Base-by-base conservation (phyloP, 257 asterid genomes). In the Verbena officinalis region DNA sequence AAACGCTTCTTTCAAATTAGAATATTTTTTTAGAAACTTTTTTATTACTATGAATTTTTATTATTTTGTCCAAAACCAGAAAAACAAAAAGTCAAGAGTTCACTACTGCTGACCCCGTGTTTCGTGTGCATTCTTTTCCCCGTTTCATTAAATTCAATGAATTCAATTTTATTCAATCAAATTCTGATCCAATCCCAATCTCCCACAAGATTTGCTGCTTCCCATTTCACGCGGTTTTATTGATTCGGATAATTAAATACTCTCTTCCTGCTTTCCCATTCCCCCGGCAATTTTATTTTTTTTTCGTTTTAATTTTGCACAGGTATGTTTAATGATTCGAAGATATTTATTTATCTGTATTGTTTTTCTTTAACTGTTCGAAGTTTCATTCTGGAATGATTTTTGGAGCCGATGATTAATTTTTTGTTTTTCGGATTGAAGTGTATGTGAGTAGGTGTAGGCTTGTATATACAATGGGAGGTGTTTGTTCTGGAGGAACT, bases 401-500 rank as follows among this genome's bases (percentile, higher is more conserved):
- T 62, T n/a, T 51, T 22, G 56, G 59, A 53, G 34, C 20, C 48
- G 69, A 53, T 46, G 65, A 39, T 39, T 55, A 49, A 34, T 23
- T 45, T 30, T 61, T 34, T 64, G 7, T 51, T 24, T 22, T 67
- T 55, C 20, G 27, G 46, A 36, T 53, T 67, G 74, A 17, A 38
- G 75, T 50, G 65, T 72, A 21, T 59, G 67, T 65, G 73, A 44
- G 11, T 73, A 71, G 75, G 71, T 64, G 54, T 62, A 36, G 40
- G 55, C 42, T 62, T 52, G 73, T 64, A 17, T 36, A 57, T 62
- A 81, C 67, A 75, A 94, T 93, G 99, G 99, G 99, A 77, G 95
- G 85, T 48, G 90, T 86, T 72, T 93, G 99, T 81, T 78, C 99
- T 1, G 82, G 82, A 46, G 97, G 97, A 49, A 83, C 80, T 34